A percentile compares a stretch with the other conserved stretches of the same genome.
These are phyloP conservation scores for Sporobolus alterniflorus DNA, from an alignment of 202 grass and related monocot genomes.

Conservation along the genomic window DNA sequence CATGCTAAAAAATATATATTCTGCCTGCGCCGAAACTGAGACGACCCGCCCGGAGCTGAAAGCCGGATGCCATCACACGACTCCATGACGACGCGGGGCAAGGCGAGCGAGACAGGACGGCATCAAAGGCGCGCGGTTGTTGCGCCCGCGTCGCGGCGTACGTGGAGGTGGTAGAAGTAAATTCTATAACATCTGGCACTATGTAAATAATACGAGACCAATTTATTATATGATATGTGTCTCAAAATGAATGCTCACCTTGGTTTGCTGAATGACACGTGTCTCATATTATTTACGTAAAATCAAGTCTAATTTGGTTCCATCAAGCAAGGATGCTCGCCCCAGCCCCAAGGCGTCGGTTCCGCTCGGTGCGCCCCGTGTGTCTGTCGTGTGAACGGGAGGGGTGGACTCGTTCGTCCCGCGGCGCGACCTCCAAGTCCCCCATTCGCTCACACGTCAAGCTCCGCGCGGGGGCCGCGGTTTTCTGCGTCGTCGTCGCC, in stretches of 20 bases:
- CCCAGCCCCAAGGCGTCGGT: too few relatives aligned
- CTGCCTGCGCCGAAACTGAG: neutral
- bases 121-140: conserved; percentile 39
- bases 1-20: neutral
- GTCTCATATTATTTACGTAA: too few relatives aligned
- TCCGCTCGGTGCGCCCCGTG: conserved; percentile 2
- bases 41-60: neutral
- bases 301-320: too few relatives aligned
- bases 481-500: conserved; percentile 25
- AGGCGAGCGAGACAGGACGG: conserved; percentile 1
- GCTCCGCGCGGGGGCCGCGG: neutral
- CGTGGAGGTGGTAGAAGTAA: neutral
- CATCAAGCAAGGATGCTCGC: too few relatives aligned
- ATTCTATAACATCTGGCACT: too few relatives aligned
- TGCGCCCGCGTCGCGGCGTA: neutral
- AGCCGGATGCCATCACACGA: neutral
- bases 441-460: neutral
- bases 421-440: neutral
- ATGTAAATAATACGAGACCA: too few relatives aligned
- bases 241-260: too few relatives aligned
- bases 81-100: conserved; percentile 3
- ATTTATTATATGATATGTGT: too few relatives aligned
- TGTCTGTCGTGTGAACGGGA: conserved; percentile 29
- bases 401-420: conserved; percentile 27
- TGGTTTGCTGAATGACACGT: too few relatives aligned